Evolutionary conservation across 768 basidiomycete species (phyloP), one percentile per base, ranked within the genome.

Genomic region (Agaricus subrufescens): DNA sequence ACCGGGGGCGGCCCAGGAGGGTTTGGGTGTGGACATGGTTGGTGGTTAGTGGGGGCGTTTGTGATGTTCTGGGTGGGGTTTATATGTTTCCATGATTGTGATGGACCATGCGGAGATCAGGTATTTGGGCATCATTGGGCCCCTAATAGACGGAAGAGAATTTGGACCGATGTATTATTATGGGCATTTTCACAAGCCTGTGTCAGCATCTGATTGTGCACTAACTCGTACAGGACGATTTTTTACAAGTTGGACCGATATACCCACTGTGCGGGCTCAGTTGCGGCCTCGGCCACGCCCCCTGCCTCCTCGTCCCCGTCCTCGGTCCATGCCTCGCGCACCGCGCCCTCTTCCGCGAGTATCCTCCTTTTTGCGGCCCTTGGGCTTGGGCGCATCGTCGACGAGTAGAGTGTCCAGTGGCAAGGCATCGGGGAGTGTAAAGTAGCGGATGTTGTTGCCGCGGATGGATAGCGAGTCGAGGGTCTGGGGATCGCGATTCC

Each of bases 351-450:
- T 77, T 0, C 90, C 90, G 49, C 91, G 77, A 2, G 77, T 69
- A 43, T 87, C 89, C 9, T 91, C 94, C 80, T 96, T 96, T 75
- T 91, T 94, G 70, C 87, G 81, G 45, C 82, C 86, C 70, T 96
- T 97, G 15, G 96, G 94, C 73, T 96, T 95, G 4, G 96, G 97
- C 12, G 94, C 91, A 67, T 99, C 97, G 69, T 99, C 96, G 27
- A 99, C 94, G 7, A 99, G 83, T 6, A 99, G 82, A 23, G 97
- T 98, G 69, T 99, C 96, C 58, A 99, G 76, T 0, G 97, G 96
- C 7, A 99, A 78, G 0, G 95, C 94, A 68, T 99, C 96, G 8
- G 97, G 97, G n/a, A 99, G 86, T 56, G 96, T 85, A 69, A 93
- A 96, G 74, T 98, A 98, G 50, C 96, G 88, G 65, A 99, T 85